Conservation (phyloP, 2,329 filamentous ascomycete genomes). For the Penicillium sp. region DNA sequence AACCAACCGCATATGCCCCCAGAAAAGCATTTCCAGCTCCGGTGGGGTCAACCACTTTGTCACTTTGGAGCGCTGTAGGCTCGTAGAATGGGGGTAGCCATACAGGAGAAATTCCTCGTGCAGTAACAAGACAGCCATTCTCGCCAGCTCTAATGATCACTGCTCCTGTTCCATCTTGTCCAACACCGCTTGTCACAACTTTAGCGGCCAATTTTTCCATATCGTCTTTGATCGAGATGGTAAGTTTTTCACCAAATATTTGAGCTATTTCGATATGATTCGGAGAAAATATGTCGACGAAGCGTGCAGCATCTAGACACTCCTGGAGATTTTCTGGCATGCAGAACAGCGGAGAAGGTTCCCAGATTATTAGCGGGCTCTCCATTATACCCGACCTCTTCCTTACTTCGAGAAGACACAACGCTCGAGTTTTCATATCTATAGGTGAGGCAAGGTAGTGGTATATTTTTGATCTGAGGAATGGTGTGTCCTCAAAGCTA, state of each 20-base stretch:
- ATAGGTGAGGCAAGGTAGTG: slow-evolving; percentile 26
- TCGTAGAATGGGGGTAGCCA: slow-evolving; percentile 38
- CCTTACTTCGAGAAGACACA: slow-evolving; percentile 21
- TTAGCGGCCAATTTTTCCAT: slow-evolving; percentile 19
- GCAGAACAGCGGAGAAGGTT: slow-evolving; percentile 28
- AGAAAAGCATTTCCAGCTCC: slow-evolving; percentile 45
- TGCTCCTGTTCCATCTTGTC: slow-evolving; percentile 16
- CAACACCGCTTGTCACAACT: slow-evolving; percentile 20
- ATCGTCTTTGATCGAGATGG: background rate
- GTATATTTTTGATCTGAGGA: slow-evolving; percentile 19
- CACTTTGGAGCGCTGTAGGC: background rate
- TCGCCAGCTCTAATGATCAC: slow-evolving; percentile 38
- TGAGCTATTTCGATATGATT: slow-evolving; percentile 42
- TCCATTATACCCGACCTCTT: slow-evolving; percentile 9
- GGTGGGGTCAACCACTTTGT: slow-evolving; percentile 39
- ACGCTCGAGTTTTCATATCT: slow-evolving; percentile 14
- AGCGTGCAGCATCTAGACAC: slow-evolving; percentile 17
- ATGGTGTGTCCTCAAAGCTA: slow-evolving; percentile 3
- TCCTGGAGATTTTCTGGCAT: slow-evolving; percentile 26
- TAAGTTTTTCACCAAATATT: slow-evolving; percentile 19
- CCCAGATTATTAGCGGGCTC: slow-evolving; percentile 28
- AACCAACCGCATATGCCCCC: slow-evolving; percentile 36
- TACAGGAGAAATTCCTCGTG: slow-evolving; percentile 4
- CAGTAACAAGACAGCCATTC: slow-evolving; percentile 31
- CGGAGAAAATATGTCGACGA: slow-evolving; percentile 42